Evolutionary conservation across 169 alveolate genomes (phyloP).

Genomic region (Sarcocystis neurona): DNA sequence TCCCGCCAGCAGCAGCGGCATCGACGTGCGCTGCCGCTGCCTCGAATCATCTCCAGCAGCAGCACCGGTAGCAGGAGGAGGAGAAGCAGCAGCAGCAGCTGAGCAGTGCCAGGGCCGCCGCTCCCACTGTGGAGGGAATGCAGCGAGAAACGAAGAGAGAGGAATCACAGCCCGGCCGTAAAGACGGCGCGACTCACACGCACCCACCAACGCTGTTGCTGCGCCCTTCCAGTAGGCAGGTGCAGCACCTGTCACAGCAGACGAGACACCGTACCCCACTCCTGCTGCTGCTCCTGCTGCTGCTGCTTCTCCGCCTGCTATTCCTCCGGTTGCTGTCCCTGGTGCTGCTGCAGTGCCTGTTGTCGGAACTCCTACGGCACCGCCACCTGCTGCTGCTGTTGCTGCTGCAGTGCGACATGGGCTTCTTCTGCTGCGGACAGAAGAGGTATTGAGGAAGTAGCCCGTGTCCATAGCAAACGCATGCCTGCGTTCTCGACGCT

Average conservation of each 20-base stretch:
- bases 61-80: too few species aligned
- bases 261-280: too few species aligned
- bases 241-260: not conserved
- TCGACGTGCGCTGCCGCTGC: not conserved
- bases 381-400: not conserved
- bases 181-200: slow-evolving; percentile 12
- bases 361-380: slow-evolving; percentile 11
- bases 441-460: not conserved
- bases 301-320: too few species aligned
- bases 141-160: slow-evolving; percentile 40
- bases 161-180: slow-evolving; percentile 63
- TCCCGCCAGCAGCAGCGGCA: not conserved
- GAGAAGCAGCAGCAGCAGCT: too few species aligned
- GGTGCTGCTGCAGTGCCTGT: slow-evolving; percentile 33
- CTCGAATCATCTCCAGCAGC: not conserved
- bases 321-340: not conserved
- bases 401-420: not conserved
- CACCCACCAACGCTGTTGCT: not conserved
- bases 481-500: slow-evolving; percentile 20
- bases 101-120: not conserved
- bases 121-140: slow-evolving; percentile 41
- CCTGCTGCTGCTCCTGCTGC: too few species aligned
- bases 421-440: slow-evolving; percentile 29
- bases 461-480: not conserved
- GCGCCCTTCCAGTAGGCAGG: not conserved